Evolutionary conservation across 345 rosid species (phyloP).

Genomic region (Hypericum perforatum): DNA sequence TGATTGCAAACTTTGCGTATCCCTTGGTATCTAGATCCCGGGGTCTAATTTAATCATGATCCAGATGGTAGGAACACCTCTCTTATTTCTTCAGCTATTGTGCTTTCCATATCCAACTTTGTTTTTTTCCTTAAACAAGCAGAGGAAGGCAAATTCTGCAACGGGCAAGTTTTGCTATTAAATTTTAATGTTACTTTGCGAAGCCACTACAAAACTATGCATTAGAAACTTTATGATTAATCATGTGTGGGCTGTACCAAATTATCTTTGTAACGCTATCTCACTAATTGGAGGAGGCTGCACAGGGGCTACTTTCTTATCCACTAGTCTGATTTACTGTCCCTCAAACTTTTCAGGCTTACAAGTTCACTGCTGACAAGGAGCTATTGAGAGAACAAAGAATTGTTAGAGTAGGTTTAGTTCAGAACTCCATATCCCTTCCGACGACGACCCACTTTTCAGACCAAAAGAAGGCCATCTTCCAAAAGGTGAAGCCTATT

Average conservation of each 20-base stretch:
- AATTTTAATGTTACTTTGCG: too few relatives aligned
- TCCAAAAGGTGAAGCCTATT: slow-evolving; percentile 56
- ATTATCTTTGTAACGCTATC: not conserved
- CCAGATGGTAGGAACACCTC: too few relatives aligned
- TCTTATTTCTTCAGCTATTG: too few relatives aligned
- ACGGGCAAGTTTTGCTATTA: too few relatives aligned
- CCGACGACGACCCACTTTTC: slow-evolving; percentile 63
- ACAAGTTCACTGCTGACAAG: slow-evolving; percentile 55
- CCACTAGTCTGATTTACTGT: slow-evolving; percentile 2
- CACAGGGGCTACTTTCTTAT: not conserved
- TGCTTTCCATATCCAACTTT: too few relatives aligned
- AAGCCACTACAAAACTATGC: too few relatives aligned
- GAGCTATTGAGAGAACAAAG: slow-evolving; percentile 64
- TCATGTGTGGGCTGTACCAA: not conserved
- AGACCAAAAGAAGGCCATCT: slow-evolving; percentile 61
- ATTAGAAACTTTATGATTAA: too few relatives aligned
- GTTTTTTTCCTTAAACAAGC: too few relatives aligned
- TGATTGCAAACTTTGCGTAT: too few relatives aligned
- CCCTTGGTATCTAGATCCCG: too few relatives aligned
- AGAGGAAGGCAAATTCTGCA: too few relatives aligned
- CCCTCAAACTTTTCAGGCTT: slow-evolving; percentile 38
- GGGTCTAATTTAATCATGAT: too few relatives aligned
- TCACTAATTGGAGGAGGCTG: not conserved
- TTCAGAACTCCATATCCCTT: slow-evolving; percentile 78
- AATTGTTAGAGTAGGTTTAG: slow-evolving; percentile 79